Conservation (phyloP, 1,284 basidiomycete genomes). For the Sanghuangporus weigelae region DNA sequence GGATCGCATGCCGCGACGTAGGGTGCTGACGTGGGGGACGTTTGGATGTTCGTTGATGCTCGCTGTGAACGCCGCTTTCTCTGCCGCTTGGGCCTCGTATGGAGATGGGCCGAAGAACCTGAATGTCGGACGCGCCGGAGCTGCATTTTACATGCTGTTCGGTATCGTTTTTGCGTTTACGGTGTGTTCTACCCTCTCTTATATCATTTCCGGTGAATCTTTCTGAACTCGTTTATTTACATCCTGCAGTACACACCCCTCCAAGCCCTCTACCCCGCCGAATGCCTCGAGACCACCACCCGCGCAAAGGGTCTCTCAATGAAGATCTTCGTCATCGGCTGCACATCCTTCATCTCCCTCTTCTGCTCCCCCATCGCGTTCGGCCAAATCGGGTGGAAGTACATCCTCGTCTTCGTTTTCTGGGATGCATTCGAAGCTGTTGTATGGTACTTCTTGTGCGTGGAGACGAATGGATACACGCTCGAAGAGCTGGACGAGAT, state of each 20-base stretch:
- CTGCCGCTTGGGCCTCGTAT: slow-evolving; percentile 24
- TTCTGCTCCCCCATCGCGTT: slow-evolving; percentile 24
- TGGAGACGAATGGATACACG: slow-evolving; percentile 30
- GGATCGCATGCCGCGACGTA: slow-evolving; percentile 25
- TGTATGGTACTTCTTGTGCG: slow-evolving; percentile 32
- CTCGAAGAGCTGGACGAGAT: slow-evolving; percentile 34
- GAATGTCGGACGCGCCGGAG: slow-evolving; percentile 27
- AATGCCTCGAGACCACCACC: slow-evolving; percentile 32
- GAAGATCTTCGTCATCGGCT: slow-evolving; percentile 19
- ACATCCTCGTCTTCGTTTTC: slow-evolving; percentile 28
- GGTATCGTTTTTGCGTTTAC: slow-evolving; percentile 20
- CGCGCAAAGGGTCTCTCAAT: slow-evolving; percentile 34
- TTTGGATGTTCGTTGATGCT: slow-evolving; percentile 23
- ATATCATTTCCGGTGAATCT: background rate
- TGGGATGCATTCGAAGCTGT: slow-evolving; percentile 30
- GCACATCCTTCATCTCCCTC: slow-evolving; percentile 27
- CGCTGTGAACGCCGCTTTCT: slow-evolving; percentile 26
- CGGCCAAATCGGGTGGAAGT: slow-evolving; percentile 21
- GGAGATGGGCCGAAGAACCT: slow-evolving; percentile 20
- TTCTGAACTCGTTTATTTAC: background rate
- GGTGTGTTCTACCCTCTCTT: slow-evolving; percentile 4
- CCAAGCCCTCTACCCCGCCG: slow-evolving; percentile 33
- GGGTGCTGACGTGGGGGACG: slow-evolving; percentile 24
- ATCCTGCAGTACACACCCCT: slow-evolving; percentile 24
- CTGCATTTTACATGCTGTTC: slow-evolving; percentile 22